Percentiles rank a stretch among this genome's conserved stretches.
phyloP scores from a whole-genome alignment of 23 red algal genomes.

The Gracilaria domingensis region DNA sequence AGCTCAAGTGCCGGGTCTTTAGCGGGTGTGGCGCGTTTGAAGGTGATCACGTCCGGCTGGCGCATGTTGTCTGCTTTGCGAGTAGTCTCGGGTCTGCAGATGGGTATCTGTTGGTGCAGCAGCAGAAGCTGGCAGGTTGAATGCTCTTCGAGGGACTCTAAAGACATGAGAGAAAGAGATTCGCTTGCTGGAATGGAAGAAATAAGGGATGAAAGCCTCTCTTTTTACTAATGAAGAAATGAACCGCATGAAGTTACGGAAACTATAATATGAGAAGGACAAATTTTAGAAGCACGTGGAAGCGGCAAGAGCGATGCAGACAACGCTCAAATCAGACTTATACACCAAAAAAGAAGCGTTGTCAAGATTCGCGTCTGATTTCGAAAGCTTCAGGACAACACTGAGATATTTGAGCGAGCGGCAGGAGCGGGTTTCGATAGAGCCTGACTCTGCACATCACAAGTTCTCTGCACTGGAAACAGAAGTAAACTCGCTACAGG shows the following conservation, averaged over 20 bases:
- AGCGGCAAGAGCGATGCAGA: not conserved
- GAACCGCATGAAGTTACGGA: not conserved
- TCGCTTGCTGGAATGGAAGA: not conserved
- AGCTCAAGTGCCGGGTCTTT: too few relatives aligned
- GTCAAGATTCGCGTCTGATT: not conserved
- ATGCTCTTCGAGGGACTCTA: not conserved
- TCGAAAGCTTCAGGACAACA: not conserved
- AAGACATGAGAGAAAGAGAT: conserved; percentile 7
- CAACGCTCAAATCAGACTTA: not conserved
- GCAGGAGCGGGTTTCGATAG: conserved; percentile 3
- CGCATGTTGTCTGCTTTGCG: too few relatives aligned
- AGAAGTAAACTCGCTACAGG: conserved; percentile 22
- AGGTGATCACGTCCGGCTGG: too few relatives aligned
- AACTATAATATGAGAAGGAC: conserved; percentile 29
- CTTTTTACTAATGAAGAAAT: conserved; percentile 3
- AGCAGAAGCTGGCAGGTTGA: not conserved
- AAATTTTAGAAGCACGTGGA: conserved; percentile 6
- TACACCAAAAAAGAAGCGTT: conserved; percentile 1
- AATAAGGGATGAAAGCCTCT: conserved; percentile 10
- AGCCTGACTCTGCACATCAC: conserved; percentile 15
- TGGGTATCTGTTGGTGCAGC: too few relatives aligned
- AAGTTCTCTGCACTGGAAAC: conserved; percentile 29
- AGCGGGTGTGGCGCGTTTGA: too few relatives aligned
- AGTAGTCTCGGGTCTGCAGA: too few relatives aligned
- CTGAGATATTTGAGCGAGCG: not conserved